These are phyloP conservation scores for Erythrophleum ivorense DNA, from an alignment of 331 rosid genomes.

Conservation along the genomic window DNA sequence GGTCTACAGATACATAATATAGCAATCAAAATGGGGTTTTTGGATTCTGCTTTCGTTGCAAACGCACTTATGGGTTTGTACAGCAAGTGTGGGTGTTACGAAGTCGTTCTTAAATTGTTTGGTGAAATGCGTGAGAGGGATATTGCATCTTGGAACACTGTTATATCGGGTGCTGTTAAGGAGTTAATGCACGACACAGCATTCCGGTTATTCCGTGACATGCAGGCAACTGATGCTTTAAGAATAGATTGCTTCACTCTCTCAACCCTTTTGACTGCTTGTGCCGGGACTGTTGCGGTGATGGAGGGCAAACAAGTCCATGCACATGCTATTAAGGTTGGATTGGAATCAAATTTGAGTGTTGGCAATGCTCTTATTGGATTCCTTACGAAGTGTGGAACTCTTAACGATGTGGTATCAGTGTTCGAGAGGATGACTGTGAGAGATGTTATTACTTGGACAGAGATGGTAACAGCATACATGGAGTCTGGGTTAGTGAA, in stretches of 20 bases:
- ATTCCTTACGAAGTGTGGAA: conserved; percentile 62
- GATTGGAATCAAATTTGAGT: conserved; percentile 62
- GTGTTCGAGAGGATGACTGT: conserved; percentile 65
- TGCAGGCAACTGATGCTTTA: conserved; percentile 49
- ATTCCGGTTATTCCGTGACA: conserved; percentile 56
- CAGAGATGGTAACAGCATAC: conserved; percentile 64
- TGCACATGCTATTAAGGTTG: conserved; percentile 67
- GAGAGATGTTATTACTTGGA: conserved; percentile 80
- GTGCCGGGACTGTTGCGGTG: conserved; percentile 43
- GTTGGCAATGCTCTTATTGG: conserved; percentile 77
- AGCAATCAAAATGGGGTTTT: conserved; percentile 57
- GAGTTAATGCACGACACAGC: conserved; percentile 51
- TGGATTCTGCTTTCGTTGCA: conserved; percentile 60
- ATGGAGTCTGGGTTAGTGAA: conserved; percentile 70
- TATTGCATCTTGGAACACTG: conserved; percentile 76
- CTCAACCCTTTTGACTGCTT: conserved; percentile 72
- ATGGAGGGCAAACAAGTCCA: conserved; percentile 68
- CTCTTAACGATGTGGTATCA: conserved; percentile 48
- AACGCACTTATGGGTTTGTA: conserved; percentile 75
- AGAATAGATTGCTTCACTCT: conserved; percentile 62
- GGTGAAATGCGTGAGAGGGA: conserved; percentile 62
- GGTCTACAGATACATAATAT: conserved; percentile 74
- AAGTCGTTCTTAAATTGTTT: conserved; percentile 55
- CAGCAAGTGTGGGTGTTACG: conserved; percentile 55
- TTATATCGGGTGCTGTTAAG: conserved; percentile 56